Evolutionary conservation across 2,329 filamentous ascomycete species (phyloP).

Genomic region (Alternaria atra): DNA sequence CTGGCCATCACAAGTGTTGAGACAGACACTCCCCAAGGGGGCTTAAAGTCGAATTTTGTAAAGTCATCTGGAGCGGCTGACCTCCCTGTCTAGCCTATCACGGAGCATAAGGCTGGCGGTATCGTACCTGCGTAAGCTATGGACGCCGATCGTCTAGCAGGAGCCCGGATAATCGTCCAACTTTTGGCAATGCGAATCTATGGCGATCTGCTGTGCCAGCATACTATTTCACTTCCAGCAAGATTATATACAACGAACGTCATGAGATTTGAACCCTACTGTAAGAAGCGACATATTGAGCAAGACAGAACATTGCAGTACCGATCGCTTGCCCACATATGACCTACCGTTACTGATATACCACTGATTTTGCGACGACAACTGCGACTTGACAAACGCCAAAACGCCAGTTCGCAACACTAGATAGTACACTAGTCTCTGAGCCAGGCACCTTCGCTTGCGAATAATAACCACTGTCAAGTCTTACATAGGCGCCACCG

Average conservation of each 20-base stretch:
- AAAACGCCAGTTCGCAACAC: background rate
- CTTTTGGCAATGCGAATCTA: background rate
- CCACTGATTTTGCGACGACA: background rate
- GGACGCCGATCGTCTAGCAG: background rate
- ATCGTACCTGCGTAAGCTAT: slow-evolving; percentile 16
- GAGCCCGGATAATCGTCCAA: background rate
- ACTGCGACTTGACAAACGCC: background rate
- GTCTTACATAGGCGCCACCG: slow-evolving; percentile 16
- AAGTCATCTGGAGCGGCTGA: background rate
- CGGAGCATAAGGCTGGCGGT: background rate
- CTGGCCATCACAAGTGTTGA: background rate
- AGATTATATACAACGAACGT: background rate
- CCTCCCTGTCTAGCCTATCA: slow-evolving; percentile 1
- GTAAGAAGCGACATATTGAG: slow-evolving; percentile 3
- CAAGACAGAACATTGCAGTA: background rate
- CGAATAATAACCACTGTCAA: background rate
- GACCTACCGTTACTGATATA: background rate
- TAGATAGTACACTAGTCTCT: background rate
- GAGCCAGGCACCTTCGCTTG: background rate
- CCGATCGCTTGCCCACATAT: background rate
- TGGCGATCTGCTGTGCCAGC: background rate
- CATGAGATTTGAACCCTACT: background rate
- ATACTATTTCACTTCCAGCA: background rate
- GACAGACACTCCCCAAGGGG: background rate
- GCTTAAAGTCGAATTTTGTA: background rate